Base-by-base conservation (phyloP, 1,284 basidiomycete genomes). In the Sporisorium reilianum region DNA sequence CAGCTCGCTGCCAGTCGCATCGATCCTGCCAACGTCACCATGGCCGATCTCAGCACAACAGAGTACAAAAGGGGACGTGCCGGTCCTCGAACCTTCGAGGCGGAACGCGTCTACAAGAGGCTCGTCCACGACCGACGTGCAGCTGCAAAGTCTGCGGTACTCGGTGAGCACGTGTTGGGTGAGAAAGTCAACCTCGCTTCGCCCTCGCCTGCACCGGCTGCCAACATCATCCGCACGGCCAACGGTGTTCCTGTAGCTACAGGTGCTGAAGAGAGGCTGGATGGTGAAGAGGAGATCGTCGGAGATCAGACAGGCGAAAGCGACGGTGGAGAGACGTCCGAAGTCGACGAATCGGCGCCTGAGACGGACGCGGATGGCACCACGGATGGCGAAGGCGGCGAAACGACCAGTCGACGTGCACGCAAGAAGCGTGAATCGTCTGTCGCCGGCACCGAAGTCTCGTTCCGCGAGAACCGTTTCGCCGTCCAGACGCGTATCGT, bases 401-500 rank as follows among this genome's bases (percentile, higher is more conserved):
- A 20, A 12, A 20, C 59, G 6, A 49, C 30, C 49, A 42, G 55
- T 25, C 54, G 61, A 25, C 44, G 55, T 44, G 20, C 41, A 32
- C 51, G 68, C 52, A 45, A 36, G 40, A 52, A 71, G 26, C 58
- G 75, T 11, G 68, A 65, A n/a, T 20, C 58, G 1, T 69, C 73
- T 12, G 68, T 69, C 28, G 63, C 65, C 1, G 71, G 48, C 10
- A 68, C 69, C 14, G 74, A 79, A 34, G 67, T 75, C 20, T 69
- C 77, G 3, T 79, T 81, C 55, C 64, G 69, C 45, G 81, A 83
- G 61, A 82, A 80, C 42, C 69, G 78, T 12, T 80, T 80, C 51
- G 84, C 81, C 2, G 80, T 83, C 11, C 83, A 85, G 48, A 83
- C 84, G 16, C 75, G 83, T 50, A 79, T 85, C 40, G 85, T 84